Percentiles rank a stretch among this genome's conserved stretches.
Conservation (phyloP, 331 rosid genomes). For the Malus hybrid region DNA sequence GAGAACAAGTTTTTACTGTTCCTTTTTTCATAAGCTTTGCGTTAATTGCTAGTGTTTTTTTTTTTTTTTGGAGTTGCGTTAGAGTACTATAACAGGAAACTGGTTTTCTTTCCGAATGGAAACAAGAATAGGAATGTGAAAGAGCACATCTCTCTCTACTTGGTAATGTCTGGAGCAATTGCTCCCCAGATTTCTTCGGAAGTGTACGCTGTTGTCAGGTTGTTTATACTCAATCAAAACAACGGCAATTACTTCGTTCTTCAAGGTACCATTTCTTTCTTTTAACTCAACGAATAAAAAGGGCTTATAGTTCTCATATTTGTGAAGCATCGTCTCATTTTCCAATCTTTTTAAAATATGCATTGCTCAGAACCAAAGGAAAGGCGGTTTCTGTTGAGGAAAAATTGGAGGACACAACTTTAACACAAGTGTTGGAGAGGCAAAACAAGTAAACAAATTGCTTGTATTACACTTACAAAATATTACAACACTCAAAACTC, state of each 20-base stretch:
- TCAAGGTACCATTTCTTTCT: conserved; percentile 25
- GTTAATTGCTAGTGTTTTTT: background rate
- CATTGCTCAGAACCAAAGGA: conserved; percentile 36
- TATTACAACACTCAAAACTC: too few species aligned
- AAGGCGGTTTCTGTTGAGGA: conserved; percentile 22
- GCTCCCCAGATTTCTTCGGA: conserved; percentile 45
- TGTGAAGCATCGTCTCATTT: background rate
- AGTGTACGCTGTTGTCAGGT: conserved; percentile 33
- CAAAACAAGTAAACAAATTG: too few species aligned
- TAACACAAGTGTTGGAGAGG: too few species aligned
- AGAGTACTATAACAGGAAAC: background rate
- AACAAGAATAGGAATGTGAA: too few species aligned
- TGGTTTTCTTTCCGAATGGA: too few species aligned
- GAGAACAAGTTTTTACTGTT: too few species aligned
- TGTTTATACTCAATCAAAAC: conserved; percentile 52
- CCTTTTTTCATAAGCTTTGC: background rate
- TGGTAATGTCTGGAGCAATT: conserved; percentile 12
- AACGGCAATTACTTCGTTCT: conserved; percentile 41
- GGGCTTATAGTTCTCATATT: background rate
- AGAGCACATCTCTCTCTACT: too few species aligned
- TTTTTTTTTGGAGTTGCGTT: background rate
- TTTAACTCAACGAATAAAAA: background rate
- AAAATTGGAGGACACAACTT: too few species aligned
- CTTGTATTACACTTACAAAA: too few species aligned
- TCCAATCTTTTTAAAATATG: background rate